Evolutionary conservation across 305 asterid genomes (phyloP).

Genomic region (Striga hermonthica): DNA sequence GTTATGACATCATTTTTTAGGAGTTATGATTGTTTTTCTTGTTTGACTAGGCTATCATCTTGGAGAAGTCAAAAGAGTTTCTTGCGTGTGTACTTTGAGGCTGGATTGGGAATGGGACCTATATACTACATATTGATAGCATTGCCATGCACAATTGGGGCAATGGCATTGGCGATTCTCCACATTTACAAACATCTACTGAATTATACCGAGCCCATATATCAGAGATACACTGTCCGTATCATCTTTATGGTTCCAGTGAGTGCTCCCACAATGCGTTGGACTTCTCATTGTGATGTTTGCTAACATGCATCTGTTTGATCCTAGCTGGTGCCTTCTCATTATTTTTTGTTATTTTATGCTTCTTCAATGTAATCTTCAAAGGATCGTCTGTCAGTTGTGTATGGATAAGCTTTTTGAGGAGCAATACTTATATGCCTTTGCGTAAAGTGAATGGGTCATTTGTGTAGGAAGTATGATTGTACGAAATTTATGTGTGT

Average conservation of each 20-base stretch:
- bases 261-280: slow-evolving; percentile 38
- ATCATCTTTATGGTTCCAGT: slow-evolving; percentile 99
- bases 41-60: slow-evolving; percentile 29
- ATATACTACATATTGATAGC: slow-evolving; percentile 74
- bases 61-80: slow-evolving; percentile 15
- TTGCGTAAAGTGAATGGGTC: neutral
- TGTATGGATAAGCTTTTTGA: neutral
- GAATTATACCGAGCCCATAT: slow-evolving; percentile 97
- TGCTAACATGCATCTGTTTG: neutral
- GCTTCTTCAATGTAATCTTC: neutral
- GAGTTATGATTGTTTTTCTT: slow-evolving; percentile 11
- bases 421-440: too few relatives aligned
- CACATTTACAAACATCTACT: slow-evolving; percentile 90
- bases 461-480: neutral
- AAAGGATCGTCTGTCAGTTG: neutral
- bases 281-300: neutral
- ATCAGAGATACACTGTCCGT: slow-evolving; percentile 93
- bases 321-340: neutral
- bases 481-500: neutral
- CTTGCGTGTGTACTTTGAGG: slow-evolving; percentile 29
- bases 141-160: slow-evolving; percentile 84
- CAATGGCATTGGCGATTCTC: slow-evolving; percentile 65
- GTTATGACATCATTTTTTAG: slow-evolving; percentile 8
- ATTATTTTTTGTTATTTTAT: slow-evolving; percentile 2
- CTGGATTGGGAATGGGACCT: slow-evolving; percentile 64